A percentile compares a stretch with the other conserved stretches of the same genome.
These are phyloP conservation scores for Niebla homalea DNA, from an alignment of 495 filamentous ascomycete species.

Conservation along the genomic window DNA sequence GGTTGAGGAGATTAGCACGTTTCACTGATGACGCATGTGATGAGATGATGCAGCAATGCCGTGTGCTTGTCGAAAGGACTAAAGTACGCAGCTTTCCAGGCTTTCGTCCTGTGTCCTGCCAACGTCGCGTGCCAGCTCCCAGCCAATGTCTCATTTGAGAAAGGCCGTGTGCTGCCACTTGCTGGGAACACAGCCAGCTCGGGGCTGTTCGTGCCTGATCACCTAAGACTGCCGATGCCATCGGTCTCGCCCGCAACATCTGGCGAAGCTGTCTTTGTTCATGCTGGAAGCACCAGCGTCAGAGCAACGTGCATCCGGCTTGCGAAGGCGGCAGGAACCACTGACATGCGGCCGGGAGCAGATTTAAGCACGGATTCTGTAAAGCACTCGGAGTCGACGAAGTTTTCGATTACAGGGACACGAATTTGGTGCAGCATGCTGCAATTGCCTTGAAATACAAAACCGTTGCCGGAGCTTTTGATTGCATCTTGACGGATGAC, in stretches of 20 bases:
- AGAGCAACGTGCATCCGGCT: slow-evolving; percentile 51
- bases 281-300: slow-evolving; percentile 46
- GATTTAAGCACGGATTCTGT: slow-evolving; percentile 39
- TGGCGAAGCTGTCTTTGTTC: slow-evolving; percentile 37
- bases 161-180: slow-evolving; percentile 39
- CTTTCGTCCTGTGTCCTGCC: slow-evolving; percentile 27
- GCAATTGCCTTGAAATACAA: slow-evolving; percentile 19
- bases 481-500: not conserved
- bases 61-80: not conserved
- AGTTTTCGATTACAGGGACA: slow-evolving; percentile 43
- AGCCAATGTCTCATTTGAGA: slow-evolving; percentile 29
- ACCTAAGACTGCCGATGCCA: slow-evolving; percentile 25
- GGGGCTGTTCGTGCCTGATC: slow-evolving; percentile 32
- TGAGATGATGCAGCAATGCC: too few species aligned
- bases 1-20: slow-evolving; percentile 5
- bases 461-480: slow-evolving; percentile 5
- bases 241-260: slow-evolving; percentile 16
- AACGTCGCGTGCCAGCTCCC: slow-evolving; percentile 33
- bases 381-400: slow-evolving; percentile 38
- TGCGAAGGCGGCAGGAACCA: slow-evolving; percentile 40
- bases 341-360: slow-evolving; percentile 41
- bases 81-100: slow-evolving; percentile 31
- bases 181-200: slow-evolving; percentile 38
- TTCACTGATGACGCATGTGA: not conserved
- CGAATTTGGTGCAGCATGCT: slow-evolving; percentile 23